phyloP scores from a whole-genome alignment of 768 basidiomycete genomes.

The Phaeotremella fagi region DNA sequence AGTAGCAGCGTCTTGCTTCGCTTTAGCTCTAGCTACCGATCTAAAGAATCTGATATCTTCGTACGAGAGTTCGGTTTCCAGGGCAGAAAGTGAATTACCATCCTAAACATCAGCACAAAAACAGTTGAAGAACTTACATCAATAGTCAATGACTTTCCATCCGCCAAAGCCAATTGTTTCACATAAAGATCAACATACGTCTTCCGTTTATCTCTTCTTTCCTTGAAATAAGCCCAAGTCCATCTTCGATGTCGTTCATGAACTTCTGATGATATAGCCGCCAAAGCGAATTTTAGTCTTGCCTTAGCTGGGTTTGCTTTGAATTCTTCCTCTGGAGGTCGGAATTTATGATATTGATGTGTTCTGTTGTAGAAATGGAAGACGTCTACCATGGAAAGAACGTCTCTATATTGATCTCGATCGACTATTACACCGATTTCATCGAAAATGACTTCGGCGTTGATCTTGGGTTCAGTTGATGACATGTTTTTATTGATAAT shows the following conservation, averaged over 20 bases:
- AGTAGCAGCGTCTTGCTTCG: conserved; percentile 76
- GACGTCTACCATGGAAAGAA: conserved; percentile 87
- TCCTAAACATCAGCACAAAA: conserved; percentile 29
- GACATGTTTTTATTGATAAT: conserved; percentile 75
- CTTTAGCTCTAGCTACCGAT: conserved; percentile 80
- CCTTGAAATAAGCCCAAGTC: conserved; percentile 86
- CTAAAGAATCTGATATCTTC: conserved; percentile 97
- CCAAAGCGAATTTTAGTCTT: conserved; percentile 69
- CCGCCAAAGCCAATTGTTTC: conserved; percentile 53
- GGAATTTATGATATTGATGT: conserved; percentile 74
- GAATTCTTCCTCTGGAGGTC: conserved; percentile 63
- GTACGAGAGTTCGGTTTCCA: conserved; percentile 81
- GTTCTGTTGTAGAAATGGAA: conserved; percentile 86
- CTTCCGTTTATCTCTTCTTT: conserved; percentile 81
- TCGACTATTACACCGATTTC: conserved; percentile 90
- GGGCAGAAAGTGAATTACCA: conserved; percentile 52
- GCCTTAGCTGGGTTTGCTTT: conserved; percentile 60
- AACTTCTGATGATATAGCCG: conserved; percentile 74
- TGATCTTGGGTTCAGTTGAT: conserved; percentile 72
- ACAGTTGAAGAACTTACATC: conserved; percentile 51
- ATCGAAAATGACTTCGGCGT: conserved; percentile 80
- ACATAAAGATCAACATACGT: conserved; percentile 73
- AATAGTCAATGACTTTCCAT: conserved; percentile 56
- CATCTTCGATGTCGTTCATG: conserved; percentile 76
- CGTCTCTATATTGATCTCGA: conserved; percentile 88